Base-by-base conservation (phyloP, 768 basidiomycete genomes). In the Mycena maculata region DNA sequence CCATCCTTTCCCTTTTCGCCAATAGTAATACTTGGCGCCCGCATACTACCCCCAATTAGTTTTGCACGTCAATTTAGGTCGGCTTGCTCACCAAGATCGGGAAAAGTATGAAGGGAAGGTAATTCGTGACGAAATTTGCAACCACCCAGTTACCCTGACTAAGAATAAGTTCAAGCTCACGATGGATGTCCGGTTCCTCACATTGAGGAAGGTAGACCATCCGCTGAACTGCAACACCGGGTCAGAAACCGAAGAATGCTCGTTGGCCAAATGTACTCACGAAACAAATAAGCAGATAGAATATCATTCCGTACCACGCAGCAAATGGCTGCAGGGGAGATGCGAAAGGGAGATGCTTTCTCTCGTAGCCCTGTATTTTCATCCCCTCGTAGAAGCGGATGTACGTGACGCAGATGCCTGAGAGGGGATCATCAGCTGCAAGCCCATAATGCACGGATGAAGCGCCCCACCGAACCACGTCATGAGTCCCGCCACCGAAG, bases 311-410 rank as follows among this genome's bases (percentile, higher is more conserved):
- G 73, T 88, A 89, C 82, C 87, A 93, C 15, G 92, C 92, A 13
- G 90, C 90, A 68, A 76, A 94, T 2, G 93, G 93, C 73, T 94
- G 92, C 15, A 96, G 60, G 20, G 73, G 78, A 16, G 90, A 88
- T 10, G 78, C 74, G 78, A 88, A 98, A 0, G 96, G 96, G 9
- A 98, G 84, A 3, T 79, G 84, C 20, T 63, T 79, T 54, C 96
- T 86, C 74, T 92, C 85, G 72, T 91, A 87, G 10, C 93, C 93
- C 75, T 98, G 97, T 2, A 75, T 87, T 75, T 90, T 90, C 80
- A 92, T 74, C 62, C 95, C 97, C n/a, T 83, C 76, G 76, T 94
- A 85, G 85, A 98, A 98, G 54, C 96, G 91, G 56, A 93, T 68
- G 75, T 93, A 94, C 16, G 91, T 91, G 52, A 94, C 39, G 57